Evolutionary conservation across 768 basidiomycete genomes (phyloP).

Genomic region (Pisolithus marmoratus): DNA sequence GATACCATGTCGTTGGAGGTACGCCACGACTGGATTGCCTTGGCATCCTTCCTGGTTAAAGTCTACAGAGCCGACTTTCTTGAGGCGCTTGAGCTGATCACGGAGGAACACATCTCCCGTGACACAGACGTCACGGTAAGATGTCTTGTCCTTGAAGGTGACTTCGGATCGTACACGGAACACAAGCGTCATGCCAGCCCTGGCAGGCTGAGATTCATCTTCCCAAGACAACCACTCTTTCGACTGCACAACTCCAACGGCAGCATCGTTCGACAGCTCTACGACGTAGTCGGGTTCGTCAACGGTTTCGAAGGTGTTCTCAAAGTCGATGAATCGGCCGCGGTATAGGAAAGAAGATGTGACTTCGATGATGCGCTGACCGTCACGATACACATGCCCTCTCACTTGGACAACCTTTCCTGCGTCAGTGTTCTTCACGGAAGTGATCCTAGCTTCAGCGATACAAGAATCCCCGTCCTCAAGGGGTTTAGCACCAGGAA

Average conservation of each 20-base stretch:
- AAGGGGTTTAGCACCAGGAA: slow-evolving; percentile 72
- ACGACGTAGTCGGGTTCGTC: slow-evolving; percentile 89
- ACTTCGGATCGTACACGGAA: slow-evolving; percentile 88
- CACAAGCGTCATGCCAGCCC: slow-evolving; percentile 75
- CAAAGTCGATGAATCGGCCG: slow-evolving; percentile 87
- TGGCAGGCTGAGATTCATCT: slow-evolving; percentile 70
- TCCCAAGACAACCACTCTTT: slow-evolving; percentile 99
- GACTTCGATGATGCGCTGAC: slow-evolving; percentile 85
- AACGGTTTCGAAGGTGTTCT: slow-evolving; percentile 92
- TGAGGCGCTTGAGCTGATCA: slow-evolving; percentile 80
- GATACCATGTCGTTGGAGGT: slow-evolving; percentile 86
- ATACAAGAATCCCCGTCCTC: slow-evolving; percentile 85
- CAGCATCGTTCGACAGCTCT: slow-evolving; percentile 65
- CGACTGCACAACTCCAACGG: slow-evolving; percentile 84
- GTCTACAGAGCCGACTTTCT: slow-evolving; percentile 84
- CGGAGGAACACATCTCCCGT: slow-evolving; percentile 82
- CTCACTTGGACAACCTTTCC: slow-evolving; percentile 93
- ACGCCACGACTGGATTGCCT: slow-evolving; percentile 91
- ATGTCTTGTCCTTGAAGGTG: slow-evolving; percentile 86
- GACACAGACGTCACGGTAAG: slow-evolving; percentile 76
- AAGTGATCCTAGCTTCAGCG: slow-evolving; percentile 82
- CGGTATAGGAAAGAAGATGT: slow-evolving; percentile 95
- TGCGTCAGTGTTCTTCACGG: slow-evolving; percentile 83
- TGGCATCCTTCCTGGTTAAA: slow-evolving; percentile 83
- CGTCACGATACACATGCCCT: slow-evolving; percentile 73